phyloP scores from a whole-genome alignment of 1,139 yeast species.

The Pneumocystis wakefieldiae region DNA sequence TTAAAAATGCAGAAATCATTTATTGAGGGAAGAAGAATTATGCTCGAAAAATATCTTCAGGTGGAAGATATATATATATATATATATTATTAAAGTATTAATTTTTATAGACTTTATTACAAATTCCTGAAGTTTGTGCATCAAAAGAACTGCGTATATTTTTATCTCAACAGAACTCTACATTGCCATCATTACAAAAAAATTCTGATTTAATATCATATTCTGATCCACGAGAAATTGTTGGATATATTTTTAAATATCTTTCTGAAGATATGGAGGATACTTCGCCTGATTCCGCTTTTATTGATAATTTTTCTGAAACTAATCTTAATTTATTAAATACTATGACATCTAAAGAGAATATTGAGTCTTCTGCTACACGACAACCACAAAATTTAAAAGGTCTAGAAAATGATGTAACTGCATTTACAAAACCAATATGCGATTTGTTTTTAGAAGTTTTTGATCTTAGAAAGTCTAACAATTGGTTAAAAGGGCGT shows the following conservation, averaged over 20 bases:
- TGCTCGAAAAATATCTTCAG: constrained; percentile 49
- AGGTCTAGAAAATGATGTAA: constrained; percentile 16
- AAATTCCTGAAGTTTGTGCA: constrained; percentile 55
- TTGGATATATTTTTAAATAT: background rate
- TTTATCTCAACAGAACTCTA: constrained; percentile 51
- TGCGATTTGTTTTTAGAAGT: constrained; percentile 59
- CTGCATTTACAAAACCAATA: constrained; percentile 62
- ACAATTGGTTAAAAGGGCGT: constrained; percentile 66
- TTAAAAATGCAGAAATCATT: constrained; percentile 49
- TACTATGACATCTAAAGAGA: background rate
- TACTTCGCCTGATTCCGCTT: background rate
- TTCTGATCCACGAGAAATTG: background rate
- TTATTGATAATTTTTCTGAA: background rate
- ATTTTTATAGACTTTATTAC: constrained; percentile 26
- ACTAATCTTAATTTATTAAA: constrained; percentile 2
- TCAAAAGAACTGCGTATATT: constrained; percentile 60
- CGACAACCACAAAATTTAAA: constrained; percentile 11
- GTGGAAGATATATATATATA: constrained; percentile 15
- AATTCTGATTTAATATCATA: background rate
- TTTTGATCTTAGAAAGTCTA: constrained; percentile 52
- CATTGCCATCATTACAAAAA: constrained; percentile 1
- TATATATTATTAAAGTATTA: background rate
- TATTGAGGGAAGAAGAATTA: constrained; percentile 48
- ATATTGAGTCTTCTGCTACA: background rate
- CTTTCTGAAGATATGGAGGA: background rate